phyloP scores from a whole-genome alignment of 208 protist genomes.

The Crithidia expoeki region DNA sequence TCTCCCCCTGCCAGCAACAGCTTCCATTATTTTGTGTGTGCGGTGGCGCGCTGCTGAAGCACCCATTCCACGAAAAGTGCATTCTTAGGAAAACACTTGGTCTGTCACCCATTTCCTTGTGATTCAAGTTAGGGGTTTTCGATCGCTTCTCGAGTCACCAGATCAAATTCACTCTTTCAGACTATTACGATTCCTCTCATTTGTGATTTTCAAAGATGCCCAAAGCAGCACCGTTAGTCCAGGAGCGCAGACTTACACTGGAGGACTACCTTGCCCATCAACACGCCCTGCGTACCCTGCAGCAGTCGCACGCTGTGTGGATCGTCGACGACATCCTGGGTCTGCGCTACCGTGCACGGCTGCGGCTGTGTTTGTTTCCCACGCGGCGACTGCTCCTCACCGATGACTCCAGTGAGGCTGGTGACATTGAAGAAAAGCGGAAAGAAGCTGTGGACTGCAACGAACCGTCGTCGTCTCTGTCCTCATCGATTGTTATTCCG shows the following conservation, averaged over 20 bases:
- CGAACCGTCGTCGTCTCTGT: background rate
- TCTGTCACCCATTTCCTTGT: no score
- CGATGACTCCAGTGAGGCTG: constrained; percentile 7
- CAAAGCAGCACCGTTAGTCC: background rate
- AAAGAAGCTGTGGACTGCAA: background rate
- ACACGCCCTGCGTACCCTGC: constrained; percentile 16
- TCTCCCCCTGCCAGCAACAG: background rate
- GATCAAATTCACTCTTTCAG: background rate
- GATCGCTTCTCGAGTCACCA: no score
- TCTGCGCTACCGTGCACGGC: constrained; percentile 27
- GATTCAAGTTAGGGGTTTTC: background rate
- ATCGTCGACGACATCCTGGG: constrained; percentile 28
- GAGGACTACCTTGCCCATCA: constrained; percentile 39
- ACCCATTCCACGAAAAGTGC: no score
- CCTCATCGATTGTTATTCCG: constrained; percentile 13
- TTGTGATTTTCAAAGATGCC: background rate
- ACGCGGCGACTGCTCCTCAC: constrained; percentile 15
- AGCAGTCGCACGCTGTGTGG: constrained; percentile 29
- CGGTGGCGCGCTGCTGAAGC: no score
- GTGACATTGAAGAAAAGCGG: background rate
- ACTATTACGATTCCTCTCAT: background rate
- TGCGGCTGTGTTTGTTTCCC: constrained; percentile 25
- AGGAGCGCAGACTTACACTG: constrained; percentile 20
- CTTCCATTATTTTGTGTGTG: no score
- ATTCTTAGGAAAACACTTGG: no score